Evolutionary conservation across 2,329 filamentous ascomycete genomes (phyloP).

Genomic region (Rugonectria rugulosa): DNA sequence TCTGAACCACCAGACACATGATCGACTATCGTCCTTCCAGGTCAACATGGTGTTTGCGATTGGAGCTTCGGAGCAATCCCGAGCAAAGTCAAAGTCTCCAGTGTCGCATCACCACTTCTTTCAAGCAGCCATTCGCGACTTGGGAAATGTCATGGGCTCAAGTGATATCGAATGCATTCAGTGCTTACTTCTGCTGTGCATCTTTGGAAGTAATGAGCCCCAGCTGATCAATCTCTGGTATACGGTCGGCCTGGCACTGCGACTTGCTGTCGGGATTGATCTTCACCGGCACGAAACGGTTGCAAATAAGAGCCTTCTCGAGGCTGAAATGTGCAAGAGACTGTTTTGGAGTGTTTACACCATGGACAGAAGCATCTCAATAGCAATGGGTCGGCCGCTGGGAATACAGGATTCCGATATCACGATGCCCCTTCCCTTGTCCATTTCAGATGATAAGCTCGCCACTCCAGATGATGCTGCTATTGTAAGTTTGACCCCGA

Average conservation of each 20-base stretch:
- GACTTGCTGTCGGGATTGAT: constrained; percentile 33
- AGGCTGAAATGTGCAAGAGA: constrained; percentile 32
- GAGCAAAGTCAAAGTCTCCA: constrained; percentile 13
- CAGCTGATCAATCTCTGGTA: constrained; percentile 35
- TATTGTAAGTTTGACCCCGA: constrained; percentile 24
- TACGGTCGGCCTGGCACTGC: constrained; percentile 31
- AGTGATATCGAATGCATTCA: constrained; percentile 32
- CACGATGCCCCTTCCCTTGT: constrained; percentile 25
- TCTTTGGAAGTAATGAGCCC: constrained; percentile 35
- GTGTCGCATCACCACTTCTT: constrained; percentile 33
- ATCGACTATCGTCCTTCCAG: constrained; percentile 27
- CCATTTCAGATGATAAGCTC: constrained; percentile 29
- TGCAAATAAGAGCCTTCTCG: constrained; percentile 17
- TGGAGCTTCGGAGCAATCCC: constrained; percentile 29
- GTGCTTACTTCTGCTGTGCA: constrained; percentile 29
- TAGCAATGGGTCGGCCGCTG: constrained; percentile 27
- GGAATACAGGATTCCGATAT: constrained; percentile 34
- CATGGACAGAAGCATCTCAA: constrained; percentile 34
- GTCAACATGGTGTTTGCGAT: constrained; percentile 36
- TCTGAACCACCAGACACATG: constrained; percentile 5
- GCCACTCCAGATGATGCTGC: constrained; percentile 20
- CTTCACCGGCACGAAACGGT: constrained; percentile 31
- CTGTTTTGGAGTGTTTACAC: constrained; percentile 35
- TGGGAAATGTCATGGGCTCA: constrained; percentile 24
- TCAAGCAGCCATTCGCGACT: constrained; percentile 24